Evolutionary conservation across 2,329 filamentous ascomycete species (phyloP).

Genomic region (Ophiosphaerella herpotricha): DNA sequence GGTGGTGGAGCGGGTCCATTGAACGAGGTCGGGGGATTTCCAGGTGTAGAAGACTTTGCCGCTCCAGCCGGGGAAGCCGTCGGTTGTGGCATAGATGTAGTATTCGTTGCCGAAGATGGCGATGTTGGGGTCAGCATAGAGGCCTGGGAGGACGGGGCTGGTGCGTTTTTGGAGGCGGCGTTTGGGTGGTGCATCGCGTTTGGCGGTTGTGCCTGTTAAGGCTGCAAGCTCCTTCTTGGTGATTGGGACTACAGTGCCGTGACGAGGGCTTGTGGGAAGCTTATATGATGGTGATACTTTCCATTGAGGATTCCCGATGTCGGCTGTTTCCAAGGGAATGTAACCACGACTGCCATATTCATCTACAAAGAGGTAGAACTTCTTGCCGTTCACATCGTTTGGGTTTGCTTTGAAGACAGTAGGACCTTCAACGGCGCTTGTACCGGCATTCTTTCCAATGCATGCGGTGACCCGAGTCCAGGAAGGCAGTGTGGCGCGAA

Average conservation of each 20-base stretch:
- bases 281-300: slow-evolving; percentile 52
- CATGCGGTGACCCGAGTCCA: slow-evolving; percentile 56
- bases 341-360: slow-evolving; percentile 59
- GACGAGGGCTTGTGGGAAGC: slow-evolving; percentile 56
- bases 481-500: slow-evolving; percentile 48
- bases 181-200: background rate
- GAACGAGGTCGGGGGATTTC: slow-evolving; percentile 31
- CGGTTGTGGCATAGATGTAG: slow-evolving; percentile 36
- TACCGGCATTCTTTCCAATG: slow-evolving; percentile 58
- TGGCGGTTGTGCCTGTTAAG: slow-evolving; percentile 26
- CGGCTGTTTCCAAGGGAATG: slow-evolving; percentile 57
- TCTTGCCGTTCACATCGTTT: slow-evolving; percentile 56
- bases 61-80: slow-evolving; percentile 32
- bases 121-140: slow-evolving; percentile 37
- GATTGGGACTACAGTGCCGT: slow-evolving; percentile 59
- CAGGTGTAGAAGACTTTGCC: slow-evolving; percentile 35
- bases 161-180: background rate
- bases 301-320: slow-evolving; percentile 57
- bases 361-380: slow-evolving; percentile 62
- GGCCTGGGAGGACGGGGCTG: slow-evolving; percentile 29
- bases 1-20: slow-evolving; percentile 25
- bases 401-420: slow-evolving; percentile 59
- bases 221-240: slow-evolving; percentile 53
- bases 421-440: slow-evolving; percentile 56
- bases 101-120: slow-evolving; percentile 29